Evolutionary conservation across 2,329 filamentous ascomycete genomes (phyloP), one percentile per base, ranked within the genome.

Genomic region (Aspergillus awamori): DNA sequence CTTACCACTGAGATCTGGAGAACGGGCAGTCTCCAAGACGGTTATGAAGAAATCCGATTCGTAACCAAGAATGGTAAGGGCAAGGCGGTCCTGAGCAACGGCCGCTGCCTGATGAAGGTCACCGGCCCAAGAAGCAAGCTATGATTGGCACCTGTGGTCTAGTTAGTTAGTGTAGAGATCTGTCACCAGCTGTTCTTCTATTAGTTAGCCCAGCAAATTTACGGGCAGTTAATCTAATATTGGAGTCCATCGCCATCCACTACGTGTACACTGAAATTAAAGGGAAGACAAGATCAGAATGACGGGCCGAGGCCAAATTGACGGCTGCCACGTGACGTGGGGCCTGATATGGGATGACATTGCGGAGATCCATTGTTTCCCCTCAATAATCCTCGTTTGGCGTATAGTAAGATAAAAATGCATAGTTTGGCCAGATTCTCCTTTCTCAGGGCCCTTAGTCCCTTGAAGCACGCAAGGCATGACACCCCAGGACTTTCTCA

Each of bases 11-110:
- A 91, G 73, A 91, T 91, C 54, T 97, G 93, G 93, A 84, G 84
- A 73, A 91, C 86, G 22, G 92, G 92, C 1, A 85, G 84, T 47
- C 43, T 67, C 1, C 80, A 66, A 70, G 84, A 79, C 63, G 88
- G 85, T 1, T 96, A 86, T 78, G 92, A 97, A 78, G 93, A 97
- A 76, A 81, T 97, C 54, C 83, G 92, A 51, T 97, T 97, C 73
- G 83, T 89, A 57, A 91, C 90, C 1, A 85, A 86, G 74, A 88
- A 96, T 26, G 89, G 89, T 69, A 87, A 89, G 33, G 92, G 91
- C 33, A 96, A 95, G 83, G 87, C 93, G 17, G 92, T 91, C 63
- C 80, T 97, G 77, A 95, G 88, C 79, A 97, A 97, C 76, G 93
- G 93, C 4, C 83, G 92, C 60, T 92, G 91, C 26, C 76, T 94